A percentile compares a stretch with the other conserved stretches of the same genome.
These are phyloP conservation scores for Trichaptum fuscoviolaceum DNA, from an alignment of 768 basidiomycete genomes.

Conservation along the genomic window DNA sequence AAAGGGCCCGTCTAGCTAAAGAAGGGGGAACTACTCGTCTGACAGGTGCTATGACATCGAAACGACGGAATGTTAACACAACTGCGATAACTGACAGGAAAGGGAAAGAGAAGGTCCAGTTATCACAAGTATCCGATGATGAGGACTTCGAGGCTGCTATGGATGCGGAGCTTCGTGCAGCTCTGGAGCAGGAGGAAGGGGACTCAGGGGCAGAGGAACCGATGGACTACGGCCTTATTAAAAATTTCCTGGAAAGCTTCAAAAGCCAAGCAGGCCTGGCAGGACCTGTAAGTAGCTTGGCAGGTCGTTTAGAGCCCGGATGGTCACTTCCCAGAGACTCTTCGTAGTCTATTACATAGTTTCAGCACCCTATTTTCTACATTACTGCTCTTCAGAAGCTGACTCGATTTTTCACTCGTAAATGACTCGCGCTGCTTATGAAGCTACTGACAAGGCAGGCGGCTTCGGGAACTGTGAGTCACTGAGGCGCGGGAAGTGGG, in stretches of 20 bases:
- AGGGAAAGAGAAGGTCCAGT: constrained; percentile 43
- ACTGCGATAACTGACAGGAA: constrained; percentile 20
- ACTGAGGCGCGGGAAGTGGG: not conserved
- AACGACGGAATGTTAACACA: constrained; percentile 18
- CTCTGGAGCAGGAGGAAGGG: constrained; percentile 54
- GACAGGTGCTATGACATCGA: not conserved
- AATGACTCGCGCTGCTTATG: too few species aligned
- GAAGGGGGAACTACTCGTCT: not conserved
- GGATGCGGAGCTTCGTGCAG: constrained; percentile 77
- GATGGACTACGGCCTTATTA: constrained; percentile 88
- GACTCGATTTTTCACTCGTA: not conserved
- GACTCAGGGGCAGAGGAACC: constrained; percentile 41
- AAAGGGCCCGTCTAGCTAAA: constrained; percentile 33
- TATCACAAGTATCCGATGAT: constrained; percentile 35
- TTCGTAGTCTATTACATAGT: constrained; percentile 20
- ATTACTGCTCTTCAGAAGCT: not conserved
- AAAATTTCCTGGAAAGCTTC: constrained; percentile 96
- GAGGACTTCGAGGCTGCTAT: constrained; percentile 77
- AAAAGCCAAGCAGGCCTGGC: constrained; percentile 85
- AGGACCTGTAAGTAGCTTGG: constrained; percentile 89
- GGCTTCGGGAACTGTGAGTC: not conserved
- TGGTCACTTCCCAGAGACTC: constrained; percentile 73
- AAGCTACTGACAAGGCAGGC: too few species aligned
- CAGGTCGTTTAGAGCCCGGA: constrained; percentile 73
- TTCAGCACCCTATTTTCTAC: not conserved